phyloP scores from a whole-genome alignment of 73 alveolate genomes.

The Uronychia setigera region DNA sequence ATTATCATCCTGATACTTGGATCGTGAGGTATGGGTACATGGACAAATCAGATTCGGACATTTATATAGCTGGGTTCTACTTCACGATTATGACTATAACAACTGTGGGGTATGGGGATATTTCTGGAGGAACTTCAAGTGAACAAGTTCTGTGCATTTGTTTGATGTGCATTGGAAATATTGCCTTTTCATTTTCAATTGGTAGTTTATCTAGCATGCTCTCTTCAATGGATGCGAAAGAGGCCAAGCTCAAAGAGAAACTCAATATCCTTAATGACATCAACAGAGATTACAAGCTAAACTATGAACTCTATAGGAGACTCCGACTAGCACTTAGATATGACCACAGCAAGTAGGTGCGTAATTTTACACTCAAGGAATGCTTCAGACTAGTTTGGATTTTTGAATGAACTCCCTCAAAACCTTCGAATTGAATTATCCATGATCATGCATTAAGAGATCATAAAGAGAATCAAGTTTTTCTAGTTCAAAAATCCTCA shows the following conservation, averaged over 20 bases:
- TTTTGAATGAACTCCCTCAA: slow-evolving; percentile 89
- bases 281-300: slow-evolving; percentile 47
- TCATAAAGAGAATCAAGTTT: slow-evolving; percentile 53
- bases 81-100: slow-evolving; percentile 80
- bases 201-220: slow-evolving; percentile 61
- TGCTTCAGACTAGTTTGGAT: slow-evolving; percentile 61
- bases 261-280: slow-evolving; percentile 48
- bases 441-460: slow-evolving; percentile 62
- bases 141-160: slow-evolving; percentile 67
- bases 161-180: slow-evolving; percentile 67
- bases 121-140: slow-evolving; percentile 40
- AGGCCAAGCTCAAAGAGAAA: slow-evolving; percentile 59
- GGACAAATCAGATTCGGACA: slow-evolving; percentile 31
- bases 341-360: slow-evolving; percentile 33
- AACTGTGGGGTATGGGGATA: slow-evolving; percentile 92
- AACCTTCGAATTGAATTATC: slow-evolving; percentile 85
- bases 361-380: neutral
- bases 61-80: slow-evolving; percentile 71
- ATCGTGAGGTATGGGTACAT: slow-evolving; percentile 7
- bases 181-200: slow-evolving; percentile 64
- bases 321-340: slow-evolving; percentile 64
- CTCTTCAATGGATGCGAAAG: slow-evolving; percentile 36
- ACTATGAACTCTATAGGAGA: slow-evolving; percentile 38
- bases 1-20: slow-evolving; percentile 45
- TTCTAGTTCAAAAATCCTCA: slow-evolving; percentile 54